phyloP scores from a whole-genome alignment of 495 filamentous ascomycete species.

The Hypoxylon perforatum region DNA sequence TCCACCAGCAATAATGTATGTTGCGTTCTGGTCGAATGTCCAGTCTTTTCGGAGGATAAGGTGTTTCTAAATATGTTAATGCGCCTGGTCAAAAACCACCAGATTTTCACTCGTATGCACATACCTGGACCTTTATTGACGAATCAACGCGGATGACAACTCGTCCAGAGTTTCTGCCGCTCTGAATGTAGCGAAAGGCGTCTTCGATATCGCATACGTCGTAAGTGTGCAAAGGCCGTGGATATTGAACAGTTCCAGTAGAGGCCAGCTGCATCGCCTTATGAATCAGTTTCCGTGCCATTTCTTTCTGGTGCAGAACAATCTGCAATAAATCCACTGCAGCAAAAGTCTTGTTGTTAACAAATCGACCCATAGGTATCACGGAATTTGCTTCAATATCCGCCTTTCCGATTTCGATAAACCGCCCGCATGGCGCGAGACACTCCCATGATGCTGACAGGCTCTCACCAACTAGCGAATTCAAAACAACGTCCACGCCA shows the following conservation, averaged over 20 bases:
- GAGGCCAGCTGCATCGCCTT: slow-evolving; percentile 5
- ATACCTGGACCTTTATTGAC: too few species aligned
- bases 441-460: slow-evolving; percentile 49
- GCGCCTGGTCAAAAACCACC: too few species aligned
- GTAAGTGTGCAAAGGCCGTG: slow-evolving; percentile 25
- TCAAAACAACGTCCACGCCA: slow-evolving; percentile 66
- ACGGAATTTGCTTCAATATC: slow-evolving; percentile 29
- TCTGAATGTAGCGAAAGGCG: slow-evolving; percentile 12
- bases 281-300: too few species aligned
- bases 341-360: slow-evolving; percentile 44
- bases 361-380: slow-evolving; percentile 46
- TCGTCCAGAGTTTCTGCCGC: slow-evolving; percentile 29
- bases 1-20: slow-evolving; percentile 52
- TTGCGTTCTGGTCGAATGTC: slow-evolving; percentile 41
- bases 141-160: background rate
- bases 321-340: slow-evolving; percentile 46
- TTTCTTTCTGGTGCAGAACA: too few species aligned
- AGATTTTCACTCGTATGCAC: too few species aligned
- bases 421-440: slow-evolving; percentile 56
- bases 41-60: background rate
- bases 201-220: slow-evolving; percentile 6
- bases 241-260: background rate
- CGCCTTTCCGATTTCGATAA: slow-evolving; percentile 55
- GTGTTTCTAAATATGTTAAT: too few species aligned
- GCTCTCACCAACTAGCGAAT: slow-evolving; percentile 51